A percentile compares a stretch with the other conserved stretches of the same genome.
Conservation (phyloP, 306 rosid species). For the Quercus agrifolia region DNA sequence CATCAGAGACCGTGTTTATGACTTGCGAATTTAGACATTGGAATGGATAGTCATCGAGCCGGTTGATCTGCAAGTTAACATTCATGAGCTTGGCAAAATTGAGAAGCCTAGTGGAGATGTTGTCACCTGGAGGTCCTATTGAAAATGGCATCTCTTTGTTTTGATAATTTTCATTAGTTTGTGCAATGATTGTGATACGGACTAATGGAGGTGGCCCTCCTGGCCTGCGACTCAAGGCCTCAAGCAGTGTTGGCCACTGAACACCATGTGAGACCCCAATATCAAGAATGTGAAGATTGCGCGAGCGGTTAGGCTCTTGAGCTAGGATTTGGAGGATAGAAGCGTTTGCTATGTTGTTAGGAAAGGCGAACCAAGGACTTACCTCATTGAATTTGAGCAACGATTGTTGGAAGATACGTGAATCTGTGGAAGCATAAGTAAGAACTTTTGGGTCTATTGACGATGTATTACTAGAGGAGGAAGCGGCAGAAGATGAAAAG, state of each 20-base stretch:
- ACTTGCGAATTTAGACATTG: constrained; percentile 38
- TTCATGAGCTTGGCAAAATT: constrained; percentile 62
- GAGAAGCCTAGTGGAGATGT: constrained; percentile 59
- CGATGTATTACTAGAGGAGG: constrained; percentile 6
- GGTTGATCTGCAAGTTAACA: constrained; percentile 65
- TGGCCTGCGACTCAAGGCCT: constrained; percentile 70
- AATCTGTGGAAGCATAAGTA: constrained; percentile 63
- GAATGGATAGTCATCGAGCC: constrained; percentile 50
- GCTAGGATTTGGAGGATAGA: constrained; percentile 75
- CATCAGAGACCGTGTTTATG: constrained; percentile 43
- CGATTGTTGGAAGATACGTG: constrained; percentile 63
- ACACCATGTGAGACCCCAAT: constrained; percentile 91
- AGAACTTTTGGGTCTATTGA: constrained; percentile 25
- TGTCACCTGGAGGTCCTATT: constrained; percentile 75
- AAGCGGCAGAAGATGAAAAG: constrained; percentile 8
- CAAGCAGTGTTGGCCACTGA: constrained; percentile 90
- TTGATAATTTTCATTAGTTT: constrained; percentile 37
- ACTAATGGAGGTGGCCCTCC: constrained; percentile 87
- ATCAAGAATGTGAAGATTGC: constrained; percentile 74
- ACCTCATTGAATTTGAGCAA: constrained; percentile 79
- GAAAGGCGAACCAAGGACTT: constrained; percentile 93
- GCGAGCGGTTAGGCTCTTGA: constrained; percentile 34
- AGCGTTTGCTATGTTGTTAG: constrained; percentile 76
- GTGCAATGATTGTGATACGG: constrained; percentile 69
- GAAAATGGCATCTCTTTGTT: constrained; percentile 58